Percentiles rank a stretch among this genome's conserved stretches.
These are phyloP conservation scores for Colletotrichum camelliae DNA, from an alignment of 2,329 filamentous ascomycete species.

Conservation along the genomic window DNA sequence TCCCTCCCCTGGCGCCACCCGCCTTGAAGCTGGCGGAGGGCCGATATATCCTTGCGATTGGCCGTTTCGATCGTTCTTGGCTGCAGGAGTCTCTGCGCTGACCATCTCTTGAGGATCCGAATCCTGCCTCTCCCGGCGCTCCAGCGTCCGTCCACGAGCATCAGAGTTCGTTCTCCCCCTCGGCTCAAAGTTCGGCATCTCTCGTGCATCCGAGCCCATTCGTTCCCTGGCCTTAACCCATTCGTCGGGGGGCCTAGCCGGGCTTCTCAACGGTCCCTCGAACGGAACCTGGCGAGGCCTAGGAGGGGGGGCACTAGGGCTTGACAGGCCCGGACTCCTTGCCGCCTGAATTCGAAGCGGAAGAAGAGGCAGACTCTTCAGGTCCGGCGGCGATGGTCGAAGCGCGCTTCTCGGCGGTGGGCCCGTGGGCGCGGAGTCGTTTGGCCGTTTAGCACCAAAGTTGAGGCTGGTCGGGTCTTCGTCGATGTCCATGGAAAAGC, in stretches of 20 bases:
- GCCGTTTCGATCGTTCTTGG: not conserved
- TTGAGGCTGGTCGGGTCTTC: constrained; percentile 12
- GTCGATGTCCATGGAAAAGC: constrained; percentile 55
- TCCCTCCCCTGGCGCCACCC: constrained; percentile 11
- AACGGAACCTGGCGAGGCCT: constrained; percentile 7
- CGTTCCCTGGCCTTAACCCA: not conserved
- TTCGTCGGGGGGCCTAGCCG: not conserved
- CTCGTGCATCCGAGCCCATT: not conserved
- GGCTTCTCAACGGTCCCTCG: constrained; percentile 2
- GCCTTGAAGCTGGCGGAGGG: not conserved
- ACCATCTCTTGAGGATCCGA: not conserved
- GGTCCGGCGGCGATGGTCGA: constrained; percentile 16
- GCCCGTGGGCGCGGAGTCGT: not conserved
- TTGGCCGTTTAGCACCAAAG: not conserved
- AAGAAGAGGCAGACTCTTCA: not conserved
- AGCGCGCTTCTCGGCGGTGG: constrained; percentile 20
- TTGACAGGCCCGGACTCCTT: not conserved
- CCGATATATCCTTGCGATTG: constrained; percentile 11
- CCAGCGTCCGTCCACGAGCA: not conserved
- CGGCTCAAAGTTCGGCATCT: not conserved
- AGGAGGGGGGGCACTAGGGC: not conserved
- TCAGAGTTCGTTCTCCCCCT: not conserved
- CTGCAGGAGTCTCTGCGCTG: not conserved
- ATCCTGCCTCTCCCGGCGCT: not conserved
- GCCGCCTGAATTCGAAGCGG: not conserved